Percentiles rank a stretch among this genome's conserved stretches.
Conservation (phyloP, 768 basidiomycete species). For the Leccinum broughii region DNA sequence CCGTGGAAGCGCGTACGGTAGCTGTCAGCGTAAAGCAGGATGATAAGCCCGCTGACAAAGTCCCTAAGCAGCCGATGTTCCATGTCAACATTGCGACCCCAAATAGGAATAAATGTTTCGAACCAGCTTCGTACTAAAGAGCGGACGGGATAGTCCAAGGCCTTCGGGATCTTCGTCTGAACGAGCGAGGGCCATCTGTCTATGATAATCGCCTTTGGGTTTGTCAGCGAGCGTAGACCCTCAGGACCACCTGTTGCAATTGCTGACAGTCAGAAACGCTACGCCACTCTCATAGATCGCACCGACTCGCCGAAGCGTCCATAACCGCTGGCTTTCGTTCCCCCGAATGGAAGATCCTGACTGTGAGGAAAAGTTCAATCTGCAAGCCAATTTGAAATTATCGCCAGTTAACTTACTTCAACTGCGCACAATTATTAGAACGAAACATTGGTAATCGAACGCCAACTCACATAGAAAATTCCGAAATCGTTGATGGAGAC, state of each 20-base stretch:
- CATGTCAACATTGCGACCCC: slow-evolving; percentile 1
- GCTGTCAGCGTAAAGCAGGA: slow-evolving; percentile 48
- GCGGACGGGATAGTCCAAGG: slow-evolving; percentile 83
- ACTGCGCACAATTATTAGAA: slow-evolving; percentile 38
- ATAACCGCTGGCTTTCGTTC: slow-evolving; percentile 87
- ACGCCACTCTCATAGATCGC: background rate
- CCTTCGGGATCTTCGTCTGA: slow-evolving; percentile 83
- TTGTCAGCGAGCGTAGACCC: slow-evolving; percentile 85
- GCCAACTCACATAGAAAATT: slow-evolving; percentile 70
- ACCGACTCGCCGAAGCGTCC: slow-evolving; percentile 78
- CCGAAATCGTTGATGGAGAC: slow-evolving; percentile 96
- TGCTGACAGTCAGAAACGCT: slow-evolving; percentile 10
- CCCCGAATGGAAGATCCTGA: slow-evolving; percentile 96
- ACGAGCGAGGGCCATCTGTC: slow-evolving; percentile 85
- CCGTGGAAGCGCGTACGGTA: slow-evolving; percentile 46
- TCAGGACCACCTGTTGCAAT: slow-evolving; percentile 75
- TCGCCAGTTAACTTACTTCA: slow-evolving; percentile 53
- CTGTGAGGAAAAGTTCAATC: slow-evolving; percentile 32
- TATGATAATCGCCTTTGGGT: slow-evolving; percentile 81
- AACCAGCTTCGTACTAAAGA: slow-evolving; percentile 76
- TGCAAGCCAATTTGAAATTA: slow-evolving; percentile 9
- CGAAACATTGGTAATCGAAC: slow-evolving; percentile 4
- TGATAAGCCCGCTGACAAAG: slow-evolving; percentile 49
- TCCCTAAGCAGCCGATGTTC: slow-evolving; percentile 38
- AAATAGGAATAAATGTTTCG: slow-evolving; percentile 25